phyloP scores from a whole-genome alignment of 2,329 filamentous ascomycete genomes.

The Lecanoromycetidae sp. region DNA sequence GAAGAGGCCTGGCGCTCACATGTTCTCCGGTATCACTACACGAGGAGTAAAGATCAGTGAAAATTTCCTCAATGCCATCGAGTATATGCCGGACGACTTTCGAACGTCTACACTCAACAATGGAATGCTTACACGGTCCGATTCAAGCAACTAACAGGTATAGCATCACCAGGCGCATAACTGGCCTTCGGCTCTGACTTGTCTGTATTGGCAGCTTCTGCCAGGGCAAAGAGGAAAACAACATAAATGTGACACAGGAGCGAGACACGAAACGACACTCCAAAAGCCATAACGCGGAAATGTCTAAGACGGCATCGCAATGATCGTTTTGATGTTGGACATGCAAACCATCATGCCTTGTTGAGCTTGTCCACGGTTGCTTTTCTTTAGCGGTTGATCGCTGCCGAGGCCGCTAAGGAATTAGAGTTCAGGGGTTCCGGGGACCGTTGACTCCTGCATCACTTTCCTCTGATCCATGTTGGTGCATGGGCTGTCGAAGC shows the following conservation, averaged over 20 bases:
- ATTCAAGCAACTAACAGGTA: constrained; percentile 42
- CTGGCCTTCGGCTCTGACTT: constrained; percentile 27
- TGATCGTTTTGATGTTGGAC: background rate
- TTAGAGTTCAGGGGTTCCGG: background rate
- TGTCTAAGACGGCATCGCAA: background rate
- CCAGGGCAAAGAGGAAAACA: constrained; percentile 1
- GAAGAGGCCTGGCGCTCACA: constrained; percentile 27
- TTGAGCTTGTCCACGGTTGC: constrained; percentile 1
- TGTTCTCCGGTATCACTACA: constrained; percentile 76
- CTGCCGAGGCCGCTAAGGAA: background rate
- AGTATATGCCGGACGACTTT: background rate
- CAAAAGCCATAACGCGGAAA: background rate
- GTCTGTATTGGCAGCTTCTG: constrained; percentile 25
- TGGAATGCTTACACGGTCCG: constrained; percentile 35
- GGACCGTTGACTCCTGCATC: too few relatives aligned
- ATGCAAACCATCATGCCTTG: background rate
- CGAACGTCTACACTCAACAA: background rate
- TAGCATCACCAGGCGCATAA: constrained; percentile 37
- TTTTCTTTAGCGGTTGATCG: background rate
- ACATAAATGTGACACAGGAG: background rate
- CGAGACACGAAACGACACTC: background rate
- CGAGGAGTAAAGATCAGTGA: constrained; percentile 12
- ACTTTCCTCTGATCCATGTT: too few relatives aligned
- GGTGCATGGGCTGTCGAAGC: too few relatives aligned
- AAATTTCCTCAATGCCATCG: background rate